Evolutionary conservation across 2,329 filamentous ascomycete genomes (phyloP).

Genomic region (Pseudogymnoascus sp.): DNA sequence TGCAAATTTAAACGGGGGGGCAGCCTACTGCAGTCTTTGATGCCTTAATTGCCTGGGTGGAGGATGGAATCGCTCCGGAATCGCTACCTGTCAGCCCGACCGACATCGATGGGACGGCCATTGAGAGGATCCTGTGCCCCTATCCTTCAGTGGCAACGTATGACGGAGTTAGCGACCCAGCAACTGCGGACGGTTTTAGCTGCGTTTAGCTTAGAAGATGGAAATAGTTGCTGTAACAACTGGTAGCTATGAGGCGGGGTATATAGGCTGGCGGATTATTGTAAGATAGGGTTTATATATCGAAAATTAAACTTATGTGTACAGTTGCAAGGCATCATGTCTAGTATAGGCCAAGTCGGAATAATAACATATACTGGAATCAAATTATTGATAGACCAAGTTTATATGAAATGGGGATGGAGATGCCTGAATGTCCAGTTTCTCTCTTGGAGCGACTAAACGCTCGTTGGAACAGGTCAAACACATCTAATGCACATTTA

Average conservation of each 20-base stretch:
- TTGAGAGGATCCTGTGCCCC: slow-evolving; percentile 3
- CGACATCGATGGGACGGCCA: neutral
- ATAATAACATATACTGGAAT: neutral
- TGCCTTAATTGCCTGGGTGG: slow-evolving; percentile 26
- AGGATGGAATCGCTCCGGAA: slow-evolving; percentile 25
- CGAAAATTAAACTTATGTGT: neutral
- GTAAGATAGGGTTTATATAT: neutral
- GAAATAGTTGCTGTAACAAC: neutral
- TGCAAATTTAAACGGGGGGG: slow-evolving; percentile 20
- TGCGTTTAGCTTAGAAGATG: neutral
- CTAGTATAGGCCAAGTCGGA: neutral
- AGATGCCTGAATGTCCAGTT: neutral
- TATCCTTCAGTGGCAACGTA: slow-evolving; percentile 9
- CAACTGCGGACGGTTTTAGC: neutral
- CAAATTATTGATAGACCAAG: neutral
- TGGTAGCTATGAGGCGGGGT: neutral
- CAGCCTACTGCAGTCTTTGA: slow-evolving; percentile 22
- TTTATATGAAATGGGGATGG: neutral
- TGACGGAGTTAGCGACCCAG: slow-evolving; percentile 1
- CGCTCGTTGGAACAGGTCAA: neutral
- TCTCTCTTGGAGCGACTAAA: neutral
- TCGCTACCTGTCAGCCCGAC: neutral
- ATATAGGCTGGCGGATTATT: neutral
- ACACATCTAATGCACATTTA: neutral
- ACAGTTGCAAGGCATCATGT: neutral